Conservation (phyloP, 768 basidiomycete species). For the Phlebiopsis flavidoalba region DNA sequence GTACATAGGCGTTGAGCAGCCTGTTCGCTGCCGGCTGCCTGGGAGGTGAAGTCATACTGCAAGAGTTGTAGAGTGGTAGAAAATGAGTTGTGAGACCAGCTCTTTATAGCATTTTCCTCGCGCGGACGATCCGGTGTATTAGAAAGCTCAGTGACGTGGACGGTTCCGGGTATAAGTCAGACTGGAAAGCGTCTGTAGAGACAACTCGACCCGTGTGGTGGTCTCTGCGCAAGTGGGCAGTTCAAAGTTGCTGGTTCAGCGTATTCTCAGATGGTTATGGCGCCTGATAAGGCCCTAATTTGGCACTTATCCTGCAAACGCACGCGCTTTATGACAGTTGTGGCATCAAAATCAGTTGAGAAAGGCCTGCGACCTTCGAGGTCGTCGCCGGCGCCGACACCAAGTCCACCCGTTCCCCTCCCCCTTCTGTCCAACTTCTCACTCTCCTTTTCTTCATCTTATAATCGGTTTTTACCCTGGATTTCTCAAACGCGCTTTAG, state of each 20-base stretch:
- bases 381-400: slow-evolving; percentile 6
- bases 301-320: neutral
- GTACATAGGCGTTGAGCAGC: slow-evolving; percentile 24
- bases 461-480: slow-evolving; percentile 2
- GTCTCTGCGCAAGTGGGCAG: slow-evolving; percentile 3
- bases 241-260: neutral
- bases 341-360: neutral
- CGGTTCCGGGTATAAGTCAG: slow-evolving; percentile 2
- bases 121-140: neutral
- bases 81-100: slow-evolving; percentile 5
- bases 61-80: neutral
- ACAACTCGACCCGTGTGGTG: neutral
- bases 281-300: neutral
- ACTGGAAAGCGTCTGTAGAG: slow-evolving; percentile 1
- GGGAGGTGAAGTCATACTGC: slow-evolving; percentile 15
- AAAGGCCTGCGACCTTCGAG: slow-evolving; percentile 3
- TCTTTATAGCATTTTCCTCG: slow-evolving; percentile 5
- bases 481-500: neutral
- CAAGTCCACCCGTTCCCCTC: neutral
- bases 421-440: slow-evolving; percentile 13
- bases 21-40: slow-evolving; percentile 20
- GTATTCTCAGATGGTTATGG: neutral
- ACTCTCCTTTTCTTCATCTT: slow-evolving; percentile 9
- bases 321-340: neutral
- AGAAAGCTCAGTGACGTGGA: neutral